These are phyloP conservation scores for Xanthoconium separans DNA, from an alignment of 1,284 basidiomycete genomes.

Conservation along the genomic window DNA sequence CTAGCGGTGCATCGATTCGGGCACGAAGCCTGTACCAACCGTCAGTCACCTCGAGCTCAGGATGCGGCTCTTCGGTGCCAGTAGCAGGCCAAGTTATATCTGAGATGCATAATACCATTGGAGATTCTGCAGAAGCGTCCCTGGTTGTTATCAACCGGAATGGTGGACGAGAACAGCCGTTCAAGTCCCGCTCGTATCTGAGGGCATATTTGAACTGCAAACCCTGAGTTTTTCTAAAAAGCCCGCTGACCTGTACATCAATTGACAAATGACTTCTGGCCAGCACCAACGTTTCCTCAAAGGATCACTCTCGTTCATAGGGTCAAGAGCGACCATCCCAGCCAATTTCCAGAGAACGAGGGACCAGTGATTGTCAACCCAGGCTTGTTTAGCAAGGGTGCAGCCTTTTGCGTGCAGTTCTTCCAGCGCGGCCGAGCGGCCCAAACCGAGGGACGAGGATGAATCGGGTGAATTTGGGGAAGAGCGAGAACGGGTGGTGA, in stretches of 20 bases:
- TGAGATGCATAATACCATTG: conserved; percentile 86
- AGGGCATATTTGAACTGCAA: conserved; percentile 1
- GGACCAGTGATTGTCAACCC: conserved; percentile 92
- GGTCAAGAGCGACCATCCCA: conserved; percentile 74
- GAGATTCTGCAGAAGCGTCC: conserved; percentile 68
- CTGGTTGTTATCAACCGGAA: conserved; percentile 76
- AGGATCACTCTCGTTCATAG: conserved; percentile 51
- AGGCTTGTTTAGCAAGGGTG: conserved; percentile 62
- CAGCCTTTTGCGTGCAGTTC: conserved; percentile 56
- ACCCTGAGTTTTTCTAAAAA: not conserved
- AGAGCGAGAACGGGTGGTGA: conserved; percentile 42
- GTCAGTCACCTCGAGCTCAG: conserved; percentile 85
- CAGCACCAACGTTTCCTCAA: conserved; percentile 70
- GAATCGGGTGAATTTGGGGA: conserved; percentile 16
- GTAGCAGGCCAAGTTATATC: conserved; percentile 56
- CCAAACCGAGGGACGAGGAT: conserved; percentile 36
- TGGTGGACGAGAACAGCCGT: conserved; percentile 76
- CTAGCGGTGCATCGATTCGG: conserved; percentile 70
- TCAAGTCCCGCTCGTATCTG: conserved; percentile 91
- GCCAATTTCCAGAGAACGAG: conserved; percentile 95
- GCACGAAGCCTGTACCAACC: conserved; percentile 93
- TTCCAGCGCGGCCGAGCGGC: conserved; percentile 51
- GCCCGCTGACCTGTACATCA: conserved; percentile 74
- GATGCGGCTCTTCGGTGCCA: conserved; percentile 42
- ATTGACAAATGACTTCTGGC: conserved; percentile 76